Evolutionary conservation across 768 basidiomycete species (phyloP), one percentile per base, ranked within the genome.

Genomic region (Lentinula raphanica): DNA sequence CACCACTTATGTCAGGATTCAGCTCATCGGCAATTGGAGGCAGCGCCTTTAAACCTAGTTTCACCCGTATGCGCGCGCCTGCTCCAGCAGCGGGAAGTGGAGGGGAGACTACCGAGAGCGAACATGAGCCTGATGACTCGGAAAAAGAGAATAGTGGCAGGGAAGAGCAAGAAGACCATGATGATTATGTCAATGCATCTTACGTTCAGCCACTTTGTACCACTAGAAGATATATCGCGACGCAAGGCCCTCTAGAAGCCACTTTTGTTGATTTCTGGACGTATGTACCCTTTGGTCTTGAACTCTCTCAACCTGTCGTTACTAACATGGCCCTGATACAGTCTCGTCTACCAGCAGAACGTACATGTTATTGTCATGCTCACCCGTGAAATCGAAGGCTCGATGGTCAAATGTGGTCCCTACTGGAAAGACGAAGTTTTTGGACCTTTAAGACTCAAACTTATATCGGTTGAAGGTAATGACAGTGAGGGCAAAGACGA

Each of bases 321-420:
- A 45, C 46, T 17, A 38, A 29, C 13, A n/a, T 51, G 25, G 44
- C 53, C 59, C 60, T 53, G 13, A 42, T 3, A 59, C 36, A 92
- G 91, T 31, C 79, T 98, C 15, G 86, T 89, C 54, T 96, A 94
- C 90, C 92, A 98, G 67, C 94, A 98, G 70, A 88, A 92, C 63
- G 90, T 97, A 0, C 88, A 90, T 61, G 92, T 97, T 50, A 93
- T 98, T 62, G 90, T 97, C 60, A 98, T 98, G 96, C 84, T 98
- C 58, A 98, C 96, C 3, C 87, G 88, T 58, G 92, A 96, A 67
- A 79, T 90, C 58, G 96, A 98, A 69, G 91, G 90, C 50, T 81
- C 91, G 19, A 83, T 85, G 68, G 78, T 94, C 65, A 98, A 98
- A 71, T 97, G 96, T 68, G 92, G 93, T 28, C 75, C 85, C 28